phyloP scores from a whole-genome alignment of 768 basidiomycete genomes.

The Grammothele lineata region DNA sequence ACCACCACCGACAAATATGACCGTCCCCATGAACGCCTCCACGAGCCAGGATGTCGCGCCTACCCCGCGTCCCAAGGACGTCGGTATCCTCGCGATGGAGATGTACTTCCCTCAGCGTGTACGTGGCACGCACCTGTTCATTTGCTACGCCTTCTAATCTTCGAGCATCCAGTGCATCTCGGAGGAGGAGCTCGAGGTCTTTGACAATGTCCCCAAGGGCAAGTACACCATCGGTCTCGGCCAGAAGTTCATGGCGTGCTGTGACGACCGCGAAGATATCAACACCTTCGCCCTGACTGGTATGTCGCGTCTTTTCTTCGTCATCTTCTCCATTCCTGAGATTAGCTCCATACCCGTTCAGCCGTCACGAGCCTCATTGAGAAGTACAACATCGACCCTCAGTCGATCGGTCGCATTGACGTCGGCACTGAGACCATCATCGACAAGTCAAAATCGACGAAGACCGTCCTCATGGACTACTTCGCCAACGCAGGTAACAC shows the following conservation, averaged over 20 bases:
- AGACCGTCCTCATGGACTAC: constrained; percentile 98
- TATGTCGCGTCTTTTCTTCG: constrained; percentile 31
- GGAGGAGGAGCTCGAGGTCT: constrained; percentile 89
- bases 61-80: constrained; percentile 74
- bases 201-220: constrained; percentile 90
- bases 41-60: constrained; percentile 22
- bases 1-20: constrained; percentile 18
- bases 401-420: constrained; percentile 94
- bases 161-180: constrained; percentile 75
- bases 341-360: constrained; percentile 27
- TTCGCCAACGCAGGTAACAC: constrained; percentile 90
- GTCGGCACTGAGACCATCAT: constrained; percentile 99
- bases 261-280: constrained; percentile 98
- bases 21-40: constrained; percentile 23
- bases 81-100: constrained; percentile 91
- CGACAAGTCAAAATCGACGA: constrained; percentile 98
- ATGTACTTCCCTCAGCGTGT: constrained; percentile 87
- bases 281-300: constrained; percentile 96
- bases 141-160: too few relatives aligned
- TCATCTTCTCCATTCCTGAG: not conserved
- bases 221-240: constrained; percentile 99
- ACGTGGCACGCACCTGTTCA: constrained; percentile 1
- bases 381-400: constrained; percentile 95
- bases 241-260: constrained; percentile 98
- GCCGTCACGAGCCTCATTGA: constrained; percentile 86